Evolutionary conservation across 1,139 yeast species (phyloP).

Genomic region (Candida glucosophila): DNA sequence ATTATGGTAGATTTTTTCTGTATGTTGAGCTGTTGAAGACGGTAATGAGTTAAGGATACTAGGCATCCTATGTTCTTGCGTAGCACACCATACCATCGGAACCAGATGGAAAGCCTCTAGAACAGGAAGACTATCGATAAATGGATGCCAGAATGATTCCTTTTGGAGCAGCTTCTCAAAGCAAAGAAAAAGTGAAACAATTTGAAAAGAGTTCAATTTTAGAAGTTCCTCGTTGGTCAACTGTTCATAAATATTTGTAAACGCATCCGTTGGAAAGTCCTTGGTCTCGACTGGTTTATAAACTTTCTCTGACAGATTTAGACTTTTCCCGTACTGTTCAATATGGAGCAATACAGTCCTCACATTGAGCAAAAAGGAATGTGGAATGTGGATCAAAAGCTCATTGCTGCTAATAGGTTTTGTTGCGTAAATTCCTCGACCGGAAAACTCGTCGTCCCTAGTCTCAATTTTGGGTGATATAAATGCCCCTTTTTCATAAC

Average conservation of each 20-base stretch:
- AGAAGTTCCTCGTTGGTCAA: constrained; percentile 21
- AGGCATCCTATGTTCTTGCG: constrained; percentile 13
- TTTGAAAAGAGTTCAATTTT: constrained; percentile 36
- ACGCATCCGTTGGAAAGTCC: constrained; percentile 10
- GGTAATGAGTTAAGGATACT: constrained; percentile 32
- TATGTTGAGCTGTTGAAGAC: constrained; percentile 20
- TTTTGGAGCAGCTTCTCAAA: constrained; percentile 32
- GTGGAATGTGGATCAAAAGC: constrained; percentile 48
- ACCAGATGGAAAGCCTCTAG: constrained; percentile 36
- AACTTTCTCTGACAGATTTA: constrained; percentile 12
- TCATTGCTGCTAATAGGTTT: constrained; percentile 28
- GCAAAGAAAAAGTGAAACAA: constrained; percentile 39
- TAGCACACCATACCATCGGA: constrained; percentile 47
- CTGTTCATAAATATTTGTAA: constrained; percentile 22
- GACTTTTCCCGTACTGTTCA: constrained; percentile 13
- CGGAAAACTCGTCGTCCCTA: constrained; percentile 29
- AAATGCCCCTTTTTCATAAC: constrained; percentile 13
- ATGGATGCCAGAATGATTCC: constrained; percentile 57
- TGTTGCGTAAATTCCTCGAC: constrained; percentile 54
- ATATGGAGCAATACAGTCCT: constrained; percentile 43
- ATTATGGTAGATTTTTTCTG: constrained; percentile 25
- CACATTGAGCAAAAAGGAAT: constrained; percentile 50
- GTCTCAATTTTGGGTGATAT: constrained; percentile 24
- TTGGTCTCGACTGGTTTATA: constrained; percentile 11
- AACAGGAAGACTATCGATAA: constrained; percentile 49